Evolutionary conservation across 495 filamentous ascomycete species (phyloP), one percentile per base, ranked within the genome.

Genomic region (Amphirosellinia nigrospora): DNA sequence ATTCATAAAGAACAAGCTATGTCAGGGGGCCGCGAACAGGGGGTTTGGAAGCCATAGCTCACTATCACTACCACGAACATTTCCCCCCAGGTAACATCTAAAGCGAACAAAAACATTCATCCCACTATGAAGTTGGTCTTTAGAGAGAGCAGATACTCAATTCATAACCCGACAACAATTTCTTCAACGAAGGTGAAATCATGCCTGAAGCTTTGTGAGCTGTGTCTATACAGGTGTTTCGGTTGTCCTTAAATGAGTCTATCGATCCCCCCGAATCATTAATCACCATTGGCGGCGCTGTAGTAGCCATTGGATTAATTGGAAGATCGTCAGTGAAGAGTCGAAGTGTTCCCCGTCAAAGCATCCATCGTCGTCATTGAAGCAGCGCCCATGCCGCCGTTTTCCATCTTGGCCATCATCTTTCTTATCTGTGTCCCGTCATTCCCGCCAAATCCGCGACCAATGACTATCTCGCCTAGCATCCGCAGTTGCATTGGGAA

Each of bases 401-500:
- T 26, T 30, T 68, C 66, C 55, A 61, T 50, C 28, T 11, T 23
- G 11, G 23, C 56, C 66, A 68, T 68, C 30, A 52, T 19, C 19
- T 52, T 43, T 41, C 39, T 48, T 56, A 61, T 50, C 41, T 26
- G 28, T 0, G 53, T 61, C 7, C 55, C 66, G 41, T 68, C 32
- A 41, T 39, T 26, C 3, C 43, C 43, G 5, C 50, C 61, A 6
- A 48, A 21, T 0, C 58, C 66, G 21, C 56, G 36, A n/a, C 71
- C 71, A 13, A 50, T 32, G 26, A 78, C 64, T 4, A 4, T 32
- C 70, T 77, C 73, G 61, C 56, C 69, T 15, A 78, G 63, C 73
- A 78, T 75, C n/a, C 73, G 69, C 71, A 85, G 66, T 78, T 85
- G 84, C 80, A 85, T 83, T 10, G 80, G 77, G 69, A 86, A 80